Evolutionary conservation across 768 basidiomycete genomes (phyloP).

Genomic region (Russula lepida): DNA sequence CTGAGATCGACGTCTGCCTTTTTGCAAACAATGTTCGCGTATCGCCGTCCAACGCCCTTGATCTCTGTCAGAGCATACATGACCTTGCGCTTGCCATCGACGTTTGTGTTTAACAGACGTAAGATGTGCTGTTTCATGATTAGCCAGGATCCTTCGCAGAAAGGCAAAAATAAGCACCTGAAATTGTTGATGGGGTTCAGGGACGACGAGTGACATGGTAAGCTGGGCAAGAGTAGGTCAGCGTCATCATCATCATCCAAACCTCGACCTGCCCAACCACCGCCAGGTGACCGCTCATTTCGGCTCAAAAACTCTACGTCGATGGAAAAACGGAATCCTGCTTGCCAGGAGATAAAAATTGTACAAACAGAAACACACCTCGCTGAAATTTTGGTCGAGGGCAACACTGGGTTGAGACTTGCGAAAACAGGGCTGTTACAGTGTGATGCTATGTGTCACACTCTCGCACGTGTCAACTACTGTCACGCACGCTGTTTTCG

Average conservation of each 20-base stretch:
- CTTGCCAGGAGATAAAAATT: background rate
- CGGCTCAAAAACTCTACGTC: background rate
- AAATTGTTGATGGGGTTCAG: constrained; percentile 92
- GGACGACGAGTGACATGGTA: constrained; percentile 93
- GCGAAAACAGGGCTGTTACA: background rate
- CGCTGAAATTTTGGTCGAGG: constrained; percentile 3
- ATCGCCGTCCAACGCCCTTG: constrained; percentile 99
- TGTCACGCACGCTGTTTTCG: background rate
- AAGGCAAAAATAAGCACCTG: constrained; percentile 45
- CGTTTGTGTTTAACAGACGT: constrained; percentile 98
- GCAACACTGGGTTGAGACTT: background rate
- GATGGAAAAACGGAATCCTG: background rate
- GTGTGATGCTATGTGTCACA: constrained; percentile 6
- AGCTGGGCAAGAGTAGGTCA: constrained; percentile 5
- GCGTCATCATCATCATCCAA: constrained; percentile 15
- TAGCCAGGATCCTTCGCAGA: background rate
- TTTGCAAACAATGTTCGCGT: constrained; percentile 99
- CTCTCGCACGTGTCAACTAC: constrained; percentile 6
- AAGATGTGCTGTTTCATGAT: constrained; percentile 74
- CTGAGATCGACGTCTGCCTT: constrained; percentile 98
- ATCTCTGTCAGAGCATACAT: constrained; percentile 99
- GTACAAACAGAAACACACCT: constrained; percentile 4
- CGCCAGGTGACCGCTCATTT: background rate
- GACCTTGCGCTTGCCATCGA: constrained; percentile 98
- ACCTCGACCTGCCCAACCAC: constrained; percentile 15